Base-by-base conservation (phyloP, 2,329 filamentous ascomycete genomes). In the Pseudogymnoascus sp. region DNA sequence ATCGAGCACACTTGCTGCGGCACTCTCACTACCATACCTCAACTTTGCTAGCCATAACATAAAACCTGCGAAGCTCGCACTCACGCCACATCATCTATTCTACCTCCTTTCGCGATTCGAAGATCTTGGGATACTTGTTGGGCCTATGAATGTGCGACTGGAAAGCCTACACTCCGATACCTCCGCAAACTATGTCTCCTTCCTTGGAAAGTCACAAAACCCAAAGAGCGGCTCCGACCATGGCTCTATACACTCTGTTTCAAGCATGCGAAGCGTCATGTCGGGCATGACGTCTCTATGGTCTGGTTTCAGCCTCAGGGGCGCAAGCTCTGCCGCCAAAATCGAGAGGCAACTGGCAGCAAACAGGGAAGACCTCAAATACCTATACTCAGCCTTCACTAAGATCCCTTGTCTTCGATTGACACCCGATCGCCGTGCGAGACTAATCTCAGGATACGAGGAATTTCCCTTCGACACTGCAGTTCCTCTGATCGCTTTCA, bases 401-500 rank as follows among this genome's bases (percentile, higher is more conserved):
- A 99, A 97, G 78, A 96, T 99, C 47, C 95, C 95, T 0, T 96
- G 91, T 72, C 80, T 99, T 67, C 87, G 89, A 67, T 81, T 99
- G 63, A 87, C 93, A 29, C 93, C 93, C n/a, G 95, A 99, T 75
- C 93, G 92, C 80, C 90, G 91, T 68, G 93, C 93, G 59, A 87
- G 89, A 62, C 80, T 97, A 65, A 97, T 99, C 69, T 85, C 88
- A 68, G 93, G 93, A 29, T 97, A 95, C 73, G 95, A 99, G 76
- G 93, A 97, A 76, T 99, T 97, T 69, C 95, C 95, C 2, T 97
- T 97, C 75, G 95, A 99, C 76, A 96, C 91, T 24, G 95, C 95
- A 19, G 95, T 99, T 31, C 95, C 95, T 19, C 81, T 99, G n/a
- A 89, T 96, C 74, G 90, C 90, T 7, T 97, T 99, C 83, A 97